Base-by-base conservation (phyloP, 1,139 yeast species). In the Diutina ranongensis region DNA sequence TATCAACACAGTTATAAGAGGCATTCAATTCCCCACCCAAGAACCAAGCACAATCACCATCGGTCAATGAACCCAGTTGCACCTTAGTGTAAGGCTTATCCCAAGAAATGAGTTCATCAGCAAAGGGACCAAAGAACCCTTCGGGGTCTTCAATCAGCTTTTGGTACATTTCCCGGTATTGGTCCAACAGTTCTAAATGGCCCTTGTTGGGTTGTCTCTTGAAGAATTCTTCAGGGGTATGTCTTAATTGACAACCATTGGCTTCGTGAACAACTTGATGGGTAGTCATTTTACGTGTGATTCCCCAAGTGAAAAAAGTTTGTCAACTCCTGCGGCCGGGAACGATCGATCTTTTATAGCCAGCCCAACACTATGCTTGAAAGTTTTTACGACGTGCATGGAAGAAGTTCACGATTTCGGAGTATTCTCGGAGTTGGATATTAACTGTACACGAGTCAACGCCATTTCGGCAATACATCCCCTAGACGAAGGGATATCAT, bases 1-100 rank as follows among this genome's bases (percentile, higher is more conserved):
- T 80, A 67, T 92, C 98, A 55, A 92, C 95, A 76, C 96, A 85
- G 72, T 92, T 92, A 71, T 83, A 89, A 49, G 87, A 75, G 45
- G 98, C 97, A 60, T 92, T 92, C 62, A 92, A 76, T 67, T 84
- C 82, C 60, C 98, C 98, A 51, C 87, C 92, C 46, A 87, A 65
- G 60, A 92, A 92, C 97, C 97, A 92, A 41, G 95, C 83, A 38
- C 80, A 73, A 58, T 89, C 94, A 54, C 96, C 97, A 53, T 78
- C 67, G 50, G 71, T 71, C 57, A 92, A 76, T 48, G 83, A 73
- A 22, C 97, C 96, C 42, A 78, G 61, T 55, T 74, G 73, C 48
- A 85, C 95, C 49, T 80, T 75, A 57, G 74, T 68, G 67, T 86
- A 92, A 52, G 83, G 94, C 54, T 71, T 78, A 64, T 84, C 89